Percentiles rank a stretch among this genome's conserved stretches.
These are phyloP conservation scores for Neofusicoccum laricinum DNA, from an alignment of 2,329 filamentous ascomycete species.

Conservation along the genomic window DNA sequence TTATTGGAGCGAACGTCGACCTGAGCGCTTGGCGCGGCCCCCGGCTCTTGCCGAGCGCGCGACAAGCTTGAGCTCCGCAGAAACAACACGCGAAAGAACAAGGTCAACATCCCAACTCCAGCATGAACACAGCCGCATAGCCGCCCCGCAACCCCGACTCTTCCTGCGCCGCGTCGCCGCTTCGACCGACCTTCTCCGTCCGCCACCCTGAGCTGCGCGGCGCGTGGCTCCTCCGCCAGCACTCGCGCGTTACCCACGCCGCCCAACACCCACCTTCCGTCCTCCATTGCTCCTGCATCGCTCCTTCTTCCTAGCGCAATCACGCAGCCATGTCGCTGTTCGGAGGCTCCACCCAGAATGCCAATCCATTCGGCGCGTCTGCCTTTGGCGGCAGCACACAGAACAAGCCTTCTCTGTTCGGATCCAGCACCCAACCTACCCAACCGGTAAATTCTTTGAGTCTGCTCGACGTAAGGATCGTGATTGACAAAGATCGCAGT, in stretches of 20 bases:
- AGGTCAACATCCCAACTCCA: background rate
- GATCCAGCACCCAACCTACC: background rate
- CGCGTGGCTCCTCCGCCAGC: background rate
- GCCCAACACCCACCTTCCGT: background rate
- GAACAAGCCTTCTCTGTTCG: constrained; percentile 13
- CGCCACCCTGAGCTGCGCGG: background rate
- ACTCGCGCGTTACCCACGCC: background rate
- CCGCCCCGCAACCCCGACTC: background rate
- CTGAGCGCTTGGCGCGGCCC: background rate
- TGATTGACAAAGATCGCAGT: background rate
- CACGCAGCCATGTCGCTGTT: constrained; percentile 4
- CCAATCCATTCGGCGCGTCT: constrained; percentile 1
- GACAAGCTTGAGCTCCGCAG: constrained; percentile 1
- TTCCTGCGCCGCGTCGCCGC: background rate
- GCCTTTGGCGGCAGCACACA: constrained; percentile 10
- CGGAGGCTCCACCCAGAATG: background rate
- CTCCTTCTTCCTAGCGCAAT: background rate
- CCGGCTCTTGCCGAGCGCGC: constrained; percentile 5
- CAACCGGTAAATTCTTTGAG: background rate
- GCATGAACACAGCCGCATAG: background rate
- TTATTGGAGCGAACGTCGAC: constrained; percentile 16
- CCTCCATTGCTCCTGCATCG: background rate
- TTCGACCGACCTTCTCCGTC: background rate
- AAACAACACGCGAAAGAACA: constrained; percentile 6
- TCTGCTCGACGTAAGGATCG: background rate